Base-by-base conservation (phyloP, 352 stramenopile species). In the Thalassiosira livingstoniorum region DNA sequence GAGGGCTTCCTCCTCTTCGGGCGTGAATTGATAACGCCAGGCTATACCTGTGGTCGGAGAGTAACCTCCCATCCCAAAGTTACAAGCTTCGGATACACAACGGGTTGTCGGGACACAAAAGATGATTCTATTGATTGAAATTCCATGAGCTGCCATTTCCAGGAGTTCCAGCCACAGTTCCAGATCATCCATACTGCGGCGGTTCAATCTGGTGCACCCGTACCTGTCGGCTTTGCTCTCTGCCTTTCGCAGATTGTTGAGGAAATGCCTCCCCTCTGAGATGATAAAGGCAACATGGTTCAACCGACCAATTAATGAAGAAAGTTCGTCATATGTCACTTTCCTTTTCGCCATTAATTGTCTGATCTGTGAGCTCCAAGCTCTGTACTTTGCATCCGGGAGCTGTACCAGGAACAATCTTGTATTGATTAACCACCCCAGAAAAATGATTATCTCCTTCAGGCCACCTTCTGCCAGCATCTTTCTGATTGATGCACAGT, bases 41-140 rank as follows among this genome's bases (percentile, higher is more conserved):
- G n/a, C n/a, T n/a, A n/a, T n/a, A n/a, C n/a, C 35, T n/a, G 61
- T 69, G 2, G 3, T 15, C 2, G 34, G 23, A 23, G 4, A 69
- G 35, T 32, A 69, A 18, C 61, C 61, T 2, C 61, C 61, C 4
- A 69, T 55, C 2, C 61, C 61, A 34, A 29, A 25, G 15, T 69
- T 25, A 11, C 4, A 51, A n/a, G 61, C 43, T 32, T 69, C 61
- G 55, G 61, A 69, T 18, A 55, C 34, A 7, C 31, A 10, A 10
- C 18, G 43, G 4, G 47, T 55, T 35, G 35, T 69, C 31, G 61
- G 61, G 5, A 55, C 54, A 4, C 35, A 18, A n/a, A 69, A 69
- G 11, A 55, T 35, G 11, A 69, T 18, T 5, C 35, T 29, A 37
- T 69, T 54, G 35, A 69, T 69, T 4, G 61, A 69, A 21, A 69